Percentiles rank a stretch among this genome's conserved stretches.
Evolutionary conservation across 2,329 filamentous ascomycete genomes (phyloP).

Genomic region (Talaromyces piceae): DNA sequence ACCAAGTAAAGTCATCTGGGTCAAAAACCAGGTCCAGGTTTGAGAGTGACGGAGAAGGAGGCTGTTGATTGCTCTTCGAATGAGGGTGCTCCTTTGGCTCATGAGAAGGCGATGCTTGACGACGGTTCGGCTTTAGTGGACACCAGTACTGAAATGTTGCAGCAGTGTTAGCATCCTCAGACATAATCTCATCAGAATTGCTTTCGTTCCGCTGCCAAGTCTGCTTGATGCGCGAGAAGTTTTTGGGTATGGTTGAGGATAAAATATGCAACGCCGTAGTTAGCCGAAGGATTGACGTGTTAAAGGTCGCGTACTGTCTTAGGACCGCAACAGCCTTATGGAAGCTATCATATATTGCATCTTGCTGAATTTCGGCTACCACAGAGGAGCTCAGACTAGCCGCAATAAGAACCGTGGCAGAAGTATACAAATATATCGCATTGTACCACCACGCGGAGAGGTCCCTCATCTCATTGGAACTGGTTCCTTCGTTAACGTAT

Average conservation of each 20-base stretch:
- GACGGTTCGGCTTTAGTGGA: background rate
- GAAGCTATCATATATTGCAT: slow-evolving; percentile 1
- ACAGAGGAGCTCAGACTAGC: background rate
- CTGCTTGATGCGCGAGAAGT: background rate
- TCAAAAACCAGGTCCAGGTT: background rate
- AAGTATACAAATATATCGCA: slow-evolving; percentile 3
- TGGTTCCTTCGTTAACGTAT: background rate
- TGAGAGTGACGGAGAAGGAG: background rate
- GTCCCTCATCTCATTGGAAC: background rate
- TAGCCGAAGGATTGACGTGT: background rate
- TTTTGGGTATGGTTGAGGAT: background rate
- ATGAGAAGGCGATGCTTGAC: background rate
- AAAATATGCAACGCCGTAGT: background rate
- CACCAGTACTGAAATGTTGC: slow-evolving; percentile 6
- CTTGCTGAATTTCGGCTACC: background rate
- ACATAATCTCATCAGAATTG: background rate
- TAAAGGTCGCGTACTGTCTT: background rate
- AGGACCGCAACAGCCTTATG: slow-evolving; percentile 2
- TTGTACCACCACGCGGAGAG: slow-evolving; percentile 7
- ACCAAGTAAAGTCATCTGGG: slow-evolving; percentile 1
- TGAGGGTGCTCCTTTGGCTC: background rate
- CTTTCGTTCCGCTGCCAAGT: background rate
- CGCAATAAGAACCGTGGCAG: slow-evolving; percentile 6
- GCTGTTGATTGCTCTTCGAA: background rate
- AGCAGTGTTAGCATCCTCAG: background rate